Evolutionary conservation across 805 yeast genomes (phyloP).

Genomic region (Cyberlindnera subsufficiens): DNA sequence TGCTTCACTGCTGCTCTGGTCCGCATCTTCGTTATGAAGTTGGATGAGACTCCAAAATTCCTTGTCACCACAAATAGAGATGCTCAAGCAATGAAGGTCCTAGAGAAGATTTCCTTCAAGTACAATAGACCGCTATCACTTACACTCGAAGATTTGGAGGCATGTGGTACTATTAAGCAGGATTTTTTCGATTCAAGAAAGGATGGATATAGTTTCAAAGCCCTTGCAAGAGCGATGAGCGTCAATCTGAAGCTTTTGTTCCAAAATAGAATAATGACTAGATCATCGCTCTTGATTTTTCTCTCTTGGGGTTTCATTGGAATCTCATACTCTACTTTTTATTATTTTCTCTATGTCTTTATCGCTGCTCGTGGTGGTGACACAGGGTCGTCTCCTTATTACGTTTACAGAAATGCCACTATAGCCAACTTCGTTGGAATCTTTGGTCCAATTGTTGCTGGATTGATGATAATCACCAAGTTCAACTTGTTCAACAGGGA

Average conservation of each 20-base stretch:
- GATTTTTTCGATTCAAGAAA: constrained; percentile 19
- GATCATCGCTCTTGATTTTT: constrained; percentile 35
- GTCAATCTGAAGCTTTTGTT: constrained; percentile 39
- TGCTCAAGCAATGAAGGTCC: constrained; percentile 37
- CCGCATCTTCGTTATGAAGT: constrained; percentile 35
- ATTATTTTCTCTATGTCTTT: constrained; percentile 47
- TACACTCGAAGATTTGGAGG: constrained; percentile 40
- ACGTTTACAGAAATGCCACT: constrained; percentile 42
- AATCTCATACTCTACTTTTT: constrained; percentile 45
- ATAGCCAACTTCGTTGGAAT: constrained; percentile 38
- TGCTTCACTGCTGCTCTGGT: constrained; percentile 41
- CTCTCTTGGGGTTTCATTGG: constrained; percentile 52
- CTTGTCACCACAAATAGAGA: constrained; percentile 44
- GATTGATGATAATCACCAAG: constrained; percentile 22
- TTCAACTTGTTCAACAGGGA: constrained; percentile 9
- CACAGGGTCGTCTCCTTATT: constrained; percentile 33
- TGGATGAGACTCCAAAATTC: constrained; percentile 50
- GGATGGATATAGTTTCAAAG: constrained; percentile 14
- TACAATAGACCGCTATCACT: constrained; percentile 35
- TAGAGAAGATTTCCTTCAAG: constrained; percentile 40
- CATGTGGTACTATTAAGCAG: constrained; percentile 35
- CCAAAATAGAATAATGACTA: constrained; percentile 32
- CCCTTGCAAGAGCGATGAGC: constrained; percentile 19
- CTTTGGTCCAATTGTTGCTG: constrained; percentile 46
- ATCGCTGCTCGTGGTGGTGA: constrained; percentile 44